These are phyloP conservation scores for Mortierella claussenii DNA, from an alignment of 192 early-diverging fungal species.

Conservation along the genomic window DNA sequence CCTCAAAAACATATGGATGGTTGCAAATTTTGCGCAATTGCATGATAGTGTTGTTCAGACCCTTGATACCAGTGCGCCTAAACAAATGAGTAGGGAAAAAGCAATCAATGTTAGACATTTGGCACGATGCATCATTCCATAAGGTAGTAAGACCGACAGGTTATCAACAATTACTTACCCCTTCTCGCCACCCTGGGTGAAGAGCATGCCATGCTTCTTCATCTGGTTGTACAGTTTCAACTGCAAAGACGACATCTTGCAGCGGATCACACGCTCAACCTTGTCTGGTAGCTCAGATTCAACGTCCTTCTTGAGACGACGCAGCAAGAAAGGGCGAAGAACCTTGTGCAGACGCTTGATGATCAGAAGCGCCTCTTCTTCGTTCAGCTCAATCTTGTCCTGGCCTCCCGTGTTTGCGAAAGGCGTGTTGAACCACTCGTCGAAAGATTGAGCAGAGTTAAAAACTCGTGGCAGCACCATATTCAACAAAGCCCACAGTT, in stretches of 20 bases:
- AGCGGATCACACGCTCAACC: slow-evolving; percentile 93
- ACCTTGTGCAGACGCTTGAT: slow-evolving; percentile 97
- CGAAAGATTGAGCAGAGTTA: slow-evolving; percentile 96
- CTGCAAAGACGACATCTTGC: slow-evolving; percentile 91
- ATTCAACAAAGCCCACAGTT: slow-evolving; percentile 96
- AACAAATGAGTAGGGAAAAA: not conserved
- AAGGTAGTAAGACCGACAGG: too few relatives aligned
- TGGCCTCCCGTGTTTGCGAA: slow-evolving; percentile 84
- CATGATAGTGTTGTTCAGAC: slow-evolving; percentile 97
- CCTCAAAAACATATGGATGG: slow-evolving; percentile 97
- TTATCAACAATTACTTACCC: too few relatives aligned
- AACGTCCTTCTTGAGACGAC: slow-evolving; percentile 97
- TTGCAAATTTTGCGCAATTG: slow-evolving; percentile 98
- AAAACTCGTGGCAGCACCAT: slow-evolving; percentile 97
- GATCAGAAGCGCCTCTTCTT: slow-evolving; percentile 97
- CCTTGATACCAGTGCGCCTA: slow-evolving; percentile 71
- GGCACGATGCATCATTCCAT: too few relatives aligned
- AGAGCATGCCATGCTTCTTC: slow-evolving; percentile 79
- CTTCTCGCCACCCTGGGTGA: slow-evolving; percentile 70
- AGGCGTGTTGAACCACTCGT: slow-evolving; percentile 99
- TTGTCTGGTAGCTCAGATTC: slow-evolving; percentile 98
- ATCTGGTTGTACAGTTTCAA: slow-evolving; percentile 86
- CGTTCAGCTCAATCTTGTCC: slow-evolving; percentile 92
- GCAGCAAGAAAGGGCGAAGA: slow-evolving; percentile 95
- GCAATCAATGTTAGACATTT: not conserved